Evolutionary conservation across 495 filamentous ascomycete genomes (phyloP), one percentile per base, ranked within the genome.

Genomic region (Tuber melanosporum): DNA sequence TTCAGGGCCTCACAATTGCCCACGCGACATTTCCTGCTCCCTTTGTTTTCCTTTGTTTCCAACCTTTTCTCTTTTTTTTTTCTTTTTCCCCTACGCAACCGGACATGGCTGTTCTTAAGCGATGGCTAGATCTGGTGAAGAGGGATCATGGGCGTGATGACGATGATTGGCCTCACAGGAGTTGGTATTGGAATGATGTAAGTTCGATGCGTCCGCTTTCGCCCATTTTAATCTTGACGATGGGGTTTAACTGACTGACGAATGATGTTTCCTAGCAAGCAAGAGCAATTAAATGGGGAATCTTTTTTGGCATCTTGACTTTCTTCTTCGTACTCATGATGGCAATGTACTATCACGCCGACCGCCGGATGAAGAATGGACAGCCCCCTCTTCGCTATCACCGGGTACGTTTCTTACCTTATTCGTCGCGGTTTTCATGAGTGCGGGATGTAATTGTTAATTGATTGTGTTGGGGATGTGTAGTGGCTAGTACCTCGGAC

Each of bases 301-400:
- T 94, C 69, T 88, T 93, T 82, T 87, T 91, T 76, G 87, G 85
- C 71, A 83, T 89, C 41, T 69, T 88, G 45, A 49, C 91, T 57
- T 81, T 91, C 75, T 78, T 87, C 78, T 82, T 89, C 43, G 86
- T 88, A 76, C 85, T 90, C 80, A 81, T 92, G 45, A 82, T 90
- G 47, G 89, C 90, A 79, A 88, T 89, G 78, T 87, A 90, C 77
- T 75, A 85, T 20, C 92, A 94, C 83, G 92, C 92, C 57, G 87
- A 89, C 84, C 85, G 85, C 70, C 87, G 92, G 70, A 85, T 94
- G 73, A 86, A 85, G 66, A 88, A 87, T 78, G 91, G 91, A 22
- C 82, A 88, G 66, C 84, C 86, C 17, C 91, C 92, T 10, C 84
- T 93, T 69, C 81, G 77, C 45, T 94, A 93, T 83, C 92, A 94